Evolutionary conservation across 768 basidiomycete genomes (phyloP).

Genomic region (Tremella mesenterica): DNA sequence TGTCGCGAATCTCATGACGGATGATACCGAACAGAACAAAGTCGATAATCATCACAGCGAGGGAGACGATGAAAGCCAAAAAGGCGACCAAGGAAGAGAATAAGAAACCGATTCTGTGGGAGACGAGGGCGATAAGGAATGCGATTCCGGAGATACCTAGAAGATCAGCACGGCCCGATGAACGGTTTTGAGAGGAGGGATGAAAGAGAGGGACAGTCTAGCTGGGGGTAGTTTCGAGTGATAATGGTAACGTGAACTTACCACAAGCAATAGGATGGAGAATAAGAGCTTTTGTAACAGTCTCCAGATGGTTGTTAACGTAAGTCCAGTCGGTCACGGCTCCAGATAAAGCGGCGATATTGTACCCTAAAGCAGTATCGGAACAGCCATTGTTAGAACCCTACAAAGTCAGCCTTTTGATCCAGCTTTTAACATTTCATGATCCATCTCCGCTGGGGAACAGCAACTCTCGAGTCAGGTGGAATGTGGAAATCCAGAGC

Average conservation of each 20-base stretch:
- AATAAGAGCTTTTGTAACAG: slow-evolving; percentile 39
- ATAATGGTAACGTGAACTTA: slow-evolving; percentile 10
- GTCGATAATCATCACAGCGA: slow-evolving; percentile 38
- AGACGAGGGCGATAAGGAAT: slow-evolving; percentile 39
- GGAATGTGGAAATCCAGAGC: background rate
- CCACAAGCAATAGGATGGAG: slow-evolving; percentile 43
- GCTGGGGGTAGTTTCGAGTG: background rate
- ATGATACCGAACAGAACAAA: slow-evolving; percentile 37
- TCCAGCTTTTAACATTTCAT: background rate
- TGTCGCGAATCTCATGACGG: slow-evolving; percentile 23
- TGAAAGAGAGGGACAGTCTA: background rate
- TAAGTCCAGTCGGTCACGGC: slow-evolving; percentile 5
- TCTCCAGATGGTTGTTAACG: slow-evolving; percentile 14
- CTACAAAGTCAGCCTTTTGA: background rate
- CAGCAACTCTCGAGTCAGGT: background rate
- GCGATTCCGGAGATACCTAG: slow-evolving; percentile 42
- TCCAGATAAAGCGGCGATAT: slow-evolving; percentile 15
- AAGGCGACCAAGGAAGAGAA: slow-evolving; percentile 34
- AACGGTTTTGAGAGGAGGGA: background rate
- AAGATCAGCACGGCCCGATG: background rate
- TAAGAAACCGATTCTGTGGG: slow-evolving; percentile 40
- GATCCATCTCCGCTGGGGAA: background rate
- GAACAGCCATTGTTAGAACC: slow-evolving; percentile 8
- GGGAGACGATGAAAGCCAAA: slow-evolving; percentile 40
- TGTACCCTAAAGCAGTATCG: slow-evolving; percentile 15